These are phyloP conservation scores for Thermothelomyces thermophilus DNA, from an alignment of 2,329 filamentous ascomycete genomes.

Conservation along the genomic window DNA sequence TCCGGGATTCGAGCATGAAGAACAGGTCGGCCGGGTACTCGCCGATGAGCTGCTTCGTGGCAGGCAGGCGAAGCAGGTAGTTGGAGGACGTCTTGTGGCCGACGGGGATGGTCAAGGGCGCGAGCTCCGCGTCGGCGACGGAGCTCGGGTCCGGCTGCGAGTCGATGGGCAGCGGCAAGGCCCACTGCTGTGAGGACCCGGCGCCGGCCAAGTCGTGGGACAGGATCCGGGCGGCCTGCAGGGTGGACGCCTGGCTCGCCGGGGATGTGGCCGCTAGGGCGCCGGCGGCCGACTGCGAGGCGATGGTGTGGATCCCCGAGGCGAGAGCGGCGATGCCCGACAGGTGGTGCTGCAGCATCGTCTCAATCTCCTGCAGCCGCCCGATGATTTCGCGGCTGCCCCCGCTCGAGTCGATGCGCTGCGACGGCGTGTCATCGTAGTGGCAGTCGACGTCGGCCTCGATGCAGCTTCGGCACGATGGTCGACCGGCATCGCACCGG, in stretches of 20 bases:
- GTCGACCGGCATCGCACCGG: conserved; percentile 4
- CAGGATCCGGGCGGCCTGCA: conserved; percentile 6
- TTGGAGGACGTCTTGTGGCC: conserved; percentile 10
- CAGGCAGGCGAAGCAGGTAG: conserved; percentile 6
- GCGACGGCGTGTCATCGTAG: conserved; percentile 8
- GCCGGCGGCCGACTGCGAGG: background rate
- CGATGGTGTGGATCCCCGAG: conserved; percentile 5
- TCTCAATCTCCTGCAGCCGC: conserved; percentile 6
- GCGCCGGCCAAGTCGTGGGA: conserved; percentile 8
- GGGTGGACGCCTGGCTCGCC: conserved; percentile 3
- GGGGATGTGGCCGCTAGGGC: conserved; percentile 4
- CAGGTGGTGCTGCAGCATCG: conserved; percentile 8
- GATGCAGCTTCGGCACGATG: conserved; percentile 3
- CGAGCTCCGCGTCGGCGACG: conserved; percentile 1
- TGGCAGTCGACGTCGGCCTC: conserved; percentile 9
- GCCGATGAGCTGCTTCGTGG: conserved; percentile 8
- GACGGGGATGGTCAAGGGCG: conserved; percentile 6
- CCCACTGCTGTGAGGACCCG: background rate
- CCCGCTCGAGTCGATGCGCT: conserved; percentile 6
- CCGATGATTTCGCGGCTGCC: conserved; percentile 6
- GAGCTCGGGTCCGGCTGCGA: background rate
- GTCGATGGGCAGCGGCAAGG: conserved; percentile 1
- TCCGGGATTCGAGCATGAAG: conserved; percentile 7
- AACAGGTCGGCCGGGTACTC: conserved; percentile 8
- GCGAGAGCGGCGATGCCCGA: conserved; percentile 1